Percentiles rank a stretch among this genome's conserved stretches.
These are phyloP conservation scores for Panus rudis DNA, from an alignment of 768 basidiomycete species.

Conservation along the genomic window DNA sequence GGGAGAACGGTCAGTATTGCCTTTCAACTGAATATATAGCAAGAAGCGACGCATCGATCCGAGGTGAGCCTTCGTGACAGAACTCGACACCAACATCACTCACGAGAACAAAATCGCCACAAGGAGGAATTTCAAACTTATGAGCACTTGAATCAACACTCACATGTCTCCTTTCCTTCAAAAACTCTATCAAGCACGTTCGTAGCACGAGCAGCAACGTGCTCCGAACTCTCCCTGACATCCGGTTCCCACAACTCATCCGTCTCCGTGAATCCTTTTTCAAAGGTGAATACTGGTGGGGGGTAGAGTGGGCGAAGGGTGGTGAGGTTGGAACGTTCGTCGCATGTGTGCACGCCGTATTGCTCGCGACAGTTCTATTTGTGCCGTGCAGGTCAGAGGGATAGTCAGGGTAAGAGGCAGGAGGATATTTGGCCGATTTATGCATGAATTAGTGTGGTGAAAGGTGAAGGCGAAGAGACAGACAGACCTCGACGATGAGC, in stretches of 20 bases:
- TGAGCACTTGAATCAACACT: slow-evolving; percentile 17
- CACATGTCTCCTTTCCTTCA: slow-evolving; percentile 40
- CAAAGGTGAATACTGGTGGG: slow-evolving; percentile 38
- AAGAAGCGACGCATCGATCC: neutral
- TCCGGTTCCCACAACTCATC: slow-evolving; percentile 55
- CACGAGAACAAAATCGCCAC: neutral
- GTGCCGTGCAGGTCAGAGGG: neutral
- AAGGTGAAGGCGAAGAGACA: neutral
- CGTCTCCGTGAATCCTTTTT: slow-evolving; percentile 51
- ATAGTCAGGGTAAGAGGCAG: neutral
- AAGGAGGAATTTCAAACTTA: neutral
- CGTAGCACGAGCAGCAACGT: slow-evolving; percentile 41
- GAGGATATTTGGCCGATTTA: neutral
- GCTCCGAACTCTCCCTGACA: slow-evolving; percentile 42
- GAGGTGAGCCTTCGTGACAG: neutral
- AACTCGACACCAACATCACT: neutral
- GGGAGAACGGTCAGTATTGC: no score
- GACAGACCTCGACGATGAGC: slow-evolving; percentile 49
- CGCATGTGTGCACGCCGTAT: slow-evolving; percentile 65
- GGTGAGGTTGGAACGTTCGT: slow-evolving; percentile 45
- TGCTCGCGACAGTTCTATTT: slow-evolving; percentile 59
- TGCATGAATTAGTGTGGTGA: no score
- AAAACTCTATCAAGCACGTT: slow-evolving; percentile 53
- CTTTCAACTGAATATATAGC: no score
- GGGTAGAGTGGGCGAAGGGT: slow-evolving; percentile 46